phyloP scores from a whole-genome alignment of 805 yeast genomes.

The Sugiyamaella qingdaonensis region DNA sequence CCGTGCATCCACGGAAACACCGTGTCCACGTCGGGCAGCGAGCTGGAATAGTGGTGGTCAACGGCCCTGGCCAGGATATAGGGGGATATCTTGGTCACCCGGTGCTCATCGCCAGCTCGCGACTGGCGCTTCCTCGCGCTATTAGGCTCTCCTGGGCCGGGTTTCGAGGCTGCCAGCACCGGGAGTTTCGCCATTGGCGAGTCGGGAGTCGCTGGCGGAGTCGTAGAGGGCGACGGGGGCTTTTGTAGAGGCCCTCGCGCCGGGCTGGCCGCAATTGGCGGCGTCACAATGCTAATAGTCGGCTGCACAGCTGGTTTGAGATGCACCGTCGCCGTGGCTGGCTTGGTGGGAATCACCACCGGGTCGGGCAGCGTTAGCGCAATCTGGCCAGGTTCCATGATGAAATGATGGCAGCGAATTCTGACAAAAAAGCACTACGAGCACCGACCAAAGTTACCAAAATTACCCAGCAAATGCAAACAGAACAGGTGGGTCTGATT shows the following conservation, averaged over 20 bases:
- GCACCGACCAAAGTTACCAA: too few species aligned
- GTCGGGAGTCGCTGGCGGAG: neutral
- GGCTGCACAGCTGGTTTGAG: neutral
- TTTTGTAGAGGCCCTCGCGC: neutral
- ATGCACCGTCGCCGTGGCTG: neutral
- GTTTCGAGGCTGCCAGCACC: too few species aligned
- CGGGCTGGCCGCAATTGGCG: neutral
- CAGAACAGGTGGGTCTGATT: too few species aligned
- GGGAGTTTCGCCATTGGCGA: neutral
- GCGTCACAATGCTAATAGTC: neutral
- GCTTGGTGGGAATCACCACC: neutral
- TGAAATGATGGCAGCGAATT: neutral
- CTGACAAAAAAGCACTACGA: too few species aligned
- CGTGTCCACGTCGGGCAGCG: slow-evolving; percentile 57
- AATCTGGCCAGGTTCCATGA: neutral
- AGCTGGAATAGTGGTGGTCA: slow-evolving; percentile 26
- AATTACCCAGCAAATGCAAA: too few species aligned
- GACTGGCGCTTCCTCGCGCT: neutral
- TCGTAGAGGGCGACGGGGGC: neutral
- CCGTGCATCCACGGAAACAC: slow-evolving; percentile 95
- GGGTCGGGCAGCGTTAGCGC: slow-evolving; percentile 1
- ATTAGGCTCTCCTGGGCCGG: neutral
- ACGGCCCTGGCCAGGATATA: slow-evolving; percentile 22
- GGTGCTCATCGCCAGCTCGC: neutral
- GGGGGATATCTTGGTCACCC: slow-evolving; percentile 12